phyloP scores from a whole-genome alignment of 2,329 filamentous ascomycete species.

The Cercospora zeina region DNA sequence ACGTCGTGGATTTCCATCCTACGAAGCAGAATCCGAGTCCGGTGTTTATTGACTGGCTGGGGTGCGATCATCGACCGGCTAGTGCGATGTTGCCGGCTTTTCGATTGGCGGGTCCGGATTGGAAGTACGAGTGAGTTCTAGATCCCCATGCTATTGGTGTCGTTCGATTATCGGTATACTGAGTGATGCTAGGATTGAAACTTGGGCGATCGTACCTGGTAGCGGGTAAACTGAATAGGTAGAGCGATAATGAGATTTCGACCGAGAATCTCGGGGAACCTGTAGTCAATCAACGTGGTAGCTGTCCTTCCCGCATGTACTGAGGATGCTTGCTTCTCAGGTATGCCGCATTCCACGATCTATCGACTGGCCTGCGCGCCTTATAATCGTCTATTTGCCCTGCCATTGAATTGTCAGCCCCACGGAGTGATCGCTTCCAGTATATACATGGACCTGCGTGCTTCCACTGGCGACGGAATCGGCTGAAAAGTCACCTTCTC shows the following conservation, averaged over 20 bases:
- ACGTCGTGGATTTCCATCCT: slow-evolving; percentile 28
- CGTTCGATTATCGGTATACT: background rate
- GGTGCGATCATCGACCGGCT: slow-evolving; percentile 25
- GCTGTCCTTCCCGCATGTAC: too few relatives aligned
- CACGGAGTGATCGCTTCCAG: slow-evolving; percentile 36
- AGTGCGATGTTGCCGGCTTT: slow-evolving; percentile 28
- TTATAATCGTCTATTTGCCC: slow-evolving; percentile 27
- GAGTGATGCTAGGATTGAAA: slow-evolving; percentile 22
- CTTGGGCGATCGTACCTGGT: slow-evolving; percentile 25
- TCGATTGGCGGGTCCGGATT: slow-evolving; percentile 22
- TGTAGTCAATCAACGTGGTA: too few relatives aligned
- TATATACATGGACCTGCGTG: slow-evolving; percentile 50
- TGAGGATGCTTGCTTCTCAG: too few relatives aligned
- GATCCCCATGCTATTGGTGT: background rate
- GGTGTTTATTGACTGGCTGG: slow-evolving; percentile 28
- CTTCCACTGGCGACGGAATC: slow-evolving; percentile 46
- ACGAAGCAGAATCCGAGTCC: slow-evolving; percentile 27
- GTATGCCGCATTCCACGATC: too few relatives aligned
- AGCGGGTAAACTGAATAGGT: background rate
- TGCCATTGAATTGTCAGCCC: slow-evolving; percentile 45
- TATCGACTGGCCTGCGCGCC: too few relatives aligned
- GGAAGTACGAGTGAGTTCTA: slow-evolving; percentile 21
- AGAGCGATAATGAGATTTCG: too few relatives aligned
- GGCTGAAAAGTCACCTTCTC: slow-evolving; percentile 47
- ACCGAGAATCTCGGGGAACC: too few relatives aligned